These are phyloP conservation scores for Reticulascus tulasneorum DNA, from an alignment of 2,329 filamentous ascomycete genomes.

Conservation along the genomic window DNA sequence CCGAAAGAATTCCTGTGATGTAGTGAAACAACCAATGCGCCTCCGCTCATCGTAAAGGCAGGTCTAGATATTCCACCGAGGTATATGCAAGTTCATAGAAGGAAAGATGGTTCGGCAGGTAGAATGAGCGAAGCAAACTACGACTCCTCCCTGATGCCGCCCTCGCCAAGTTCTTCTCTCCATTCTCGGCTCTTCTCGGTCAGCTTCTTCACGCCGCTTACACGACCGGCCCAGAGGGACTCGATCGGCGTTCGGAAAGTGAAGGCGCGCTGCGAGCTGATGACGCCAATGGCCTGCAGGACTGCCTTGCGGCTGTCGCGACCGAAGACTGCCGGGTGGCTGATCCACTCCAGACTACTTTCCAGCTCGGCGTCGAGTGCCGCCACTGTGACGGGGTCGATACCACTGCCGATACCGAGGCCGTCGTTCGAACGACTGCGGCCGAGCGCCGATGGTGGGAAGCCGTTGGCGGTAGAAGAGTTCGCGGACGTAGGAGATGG, in stretches of 20 bases:
- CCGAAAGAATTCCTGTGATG: conserved; percentile 6
- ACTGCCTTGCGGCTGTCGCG: conserved; percentile 94
- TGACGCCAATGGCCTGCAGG: conserved; percentile 92
- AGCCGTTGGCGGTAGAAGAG: conserved; percentile 47
- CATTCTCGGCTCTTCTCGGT: conserved; percentile 85
- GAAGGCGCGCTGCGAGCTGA: conserved; percentile 88
- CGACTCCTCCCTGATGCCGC: conserved; percentile 57
- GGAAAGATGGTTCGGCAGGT: conserved; percentile 13
- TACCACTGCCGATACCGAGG: conserved; percentile 64
- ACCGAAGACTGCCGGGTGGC: conserved; percentile 90
- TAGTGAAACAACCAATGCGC: conserved; percentile 9
- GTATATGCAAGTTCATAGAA: conserved; percentile 8
- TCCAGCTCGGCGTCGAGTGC: conserved; percentile 91
- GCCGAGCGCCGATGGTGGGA: conserved; percentile 38
- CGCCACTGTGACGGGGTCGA: conserved; percentile 75
- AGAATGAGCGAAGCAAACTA: too few species aligned
- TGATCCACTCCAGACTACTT: conserved; percentile 92
- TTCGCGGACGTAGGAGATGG: conserved; percentile 36
- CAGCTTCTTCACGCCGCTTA: conserved; percentile 74
- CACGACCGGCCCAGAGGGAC: conserved; percentile 79
- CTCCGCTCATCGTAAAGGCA: conserved; percentile 3
- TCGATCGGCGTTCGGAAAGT: conserved; percentile 91
- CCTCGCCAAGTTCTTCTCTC: conserved; percentile 80
- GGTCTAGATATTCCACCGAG: conserved; percentile 6
- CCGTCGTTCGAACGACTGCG: conserved; percentile 53